Conservation (phyloP, 1,284 basidiomycete genomes). For the Cutaneotrichosporon sp. region DNA sequence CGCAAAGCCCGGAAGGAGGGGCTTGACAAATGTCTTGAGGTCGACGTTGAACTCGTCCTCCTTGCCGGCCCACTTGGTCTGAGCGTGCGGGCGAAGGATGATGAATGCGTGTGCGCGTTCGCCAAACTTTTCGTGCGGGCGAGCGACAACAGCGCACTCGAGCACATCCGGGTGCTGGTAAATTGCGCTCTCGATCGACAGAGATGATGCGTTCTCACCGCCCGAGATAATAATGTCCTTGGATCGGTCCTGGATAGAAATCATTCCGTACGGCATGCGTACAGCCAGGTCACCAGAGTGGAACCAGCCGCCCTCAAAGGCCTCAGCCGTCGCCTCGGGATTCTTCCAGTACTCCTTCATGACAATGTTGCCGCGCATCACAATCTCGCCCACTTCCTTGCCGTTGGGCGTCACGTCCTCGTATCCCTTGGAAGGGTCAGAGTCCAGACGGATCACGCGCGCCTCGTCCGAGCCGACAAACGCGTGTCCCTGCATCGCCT, state of each 20-base stretch:
- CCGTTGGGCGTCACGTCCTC: conserved; percentile 23
- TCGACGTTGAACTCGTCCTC: conserved; percentile 17
- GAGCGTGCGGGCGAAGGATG: conserved; percentile 54
- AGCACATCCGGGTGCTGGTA: conserved; percentile 63
- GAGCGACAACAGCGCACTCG: conserved; percentile 71
- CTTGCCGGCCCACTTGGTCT: conserved; percentile 10
- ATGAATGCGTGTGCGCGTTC: conserved; percentile 79
- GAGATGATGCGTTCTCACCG: conserved; percentile 83
- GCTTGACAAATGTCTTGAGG: conserved; percentile 22
- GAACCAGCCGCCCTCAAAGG: conserved; percentile 74
- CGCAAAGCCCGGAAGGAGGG: conserved; percentile 25
- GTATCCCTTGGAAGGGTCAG: conserved; percentile 18
- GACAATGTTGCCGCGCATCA: conserved; percentile 25
- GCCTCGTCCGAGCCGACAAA: conserved; percentile 23
- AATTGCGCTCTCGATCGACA: conserved; percentile 77
- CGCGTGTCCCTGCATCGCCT: conserved; percentile 28
- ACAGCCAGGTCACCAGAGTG: conserved; percentile 79
- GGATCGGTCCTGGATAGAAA: conserved; percentile 53
- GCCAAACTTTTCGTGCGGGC: conserved; percentile 68
- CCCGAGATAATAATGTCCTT: conserved; percentile 85
- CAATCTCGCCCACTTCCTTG: conserved; percentile 27
- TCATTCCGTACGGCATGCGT: conserved; percentile 77
- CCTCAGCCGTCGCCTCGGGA: conserved; percentile 64
- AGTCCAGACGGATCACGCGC: conserved; percentile 22
- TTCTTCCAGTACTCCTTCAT: conserved; percentile 71